Evolutionary conservation across 805 yeast genomes (phyloP), one percentile per base, ranked within the genome.

Genomic region (Kluyveromyces dobzhanskii): DNA sequence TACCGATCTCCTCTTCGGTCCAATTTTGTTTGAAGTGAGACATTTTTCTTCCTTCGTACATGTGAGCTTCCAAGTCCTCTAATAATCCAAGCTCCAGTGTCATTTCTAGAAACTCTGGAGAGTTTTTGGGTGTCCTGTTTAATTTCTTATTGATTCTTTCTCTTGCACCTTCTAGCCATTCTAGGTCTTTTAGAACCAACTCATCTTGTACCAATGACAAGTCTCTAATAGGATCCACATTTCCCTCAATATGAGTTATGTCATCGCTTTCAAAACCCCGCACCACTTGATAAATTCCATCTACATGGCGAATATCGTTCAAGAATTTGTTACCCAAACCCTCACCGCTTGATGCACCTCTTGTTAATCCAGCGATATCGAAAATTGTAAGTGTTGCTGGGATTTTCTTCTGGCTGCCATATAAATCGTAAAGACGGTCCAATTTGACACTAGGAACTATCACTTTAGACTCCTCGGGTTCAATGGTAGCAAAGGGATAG

Each of bases 401-500:
- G 35, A 80, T 73, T 44, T 73, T 73, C 53, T 75, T 75, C 46
- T 75, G 72, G 43, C 85, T 75, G 43, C 69, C 67, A 62, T 78
- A 83, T 41, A 80, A 51, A 29, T 65, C 64, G 46, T 71, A 68
- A 27, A 83, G 64, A 32, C 64, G 68, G 40, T 75, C 75, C 44
- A 83, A 65, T 59, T 78, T 73, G 34, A 67, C 64, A 35, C 83
- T 76, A 42, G 85, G 86, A 29, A 83, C 85, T 38, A 76, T 71
- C 28, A 80, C 83, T 51, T 78, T 66, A 5, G 87, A 82, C 57
- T 81, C 85, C 58, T 80, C 85, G 10, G 90, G 87, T 44, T 79
- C 82, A 65, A 87, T 87, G 30, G 90, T 81, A 37, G 88, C 88
- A 55, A 80, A 81, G 14, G 90, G 90, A 54, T 81, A 81, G 59